Percentiles rank a stretch among this genome's conserved stretches.
Conservation (phyloP, 345 rosid genomes). For the Eucalyptus regnans region DNA sequence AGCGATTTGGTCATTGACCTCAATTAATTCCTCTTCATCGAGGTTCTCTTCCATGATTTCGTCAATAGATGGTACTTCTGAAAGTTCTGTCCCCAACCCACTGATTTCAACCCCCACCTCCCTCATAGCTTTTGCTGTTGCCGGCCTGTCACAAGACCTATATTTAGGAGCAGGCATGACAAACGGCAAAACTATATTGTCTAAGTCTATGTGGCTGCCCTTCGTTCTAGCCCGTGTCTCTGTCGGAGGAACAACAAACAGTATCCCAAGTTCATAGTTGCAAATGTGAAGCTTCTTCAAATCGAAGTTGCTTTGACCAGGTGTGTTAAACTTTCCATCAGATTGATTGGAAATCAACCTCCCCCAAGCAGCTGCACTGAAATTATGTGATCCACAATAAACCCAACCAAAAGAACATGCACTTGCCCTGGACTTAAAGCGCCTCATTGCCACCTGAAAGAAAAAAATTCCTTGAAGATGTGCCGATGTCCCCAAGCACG, state of each 20-base stretch:
- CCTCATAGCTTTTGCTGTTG: slow-evolving; percentile 66
- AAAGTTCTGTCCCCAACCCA: slow-evolving; percentile 14
- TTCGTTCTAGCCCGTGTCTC: slow-evolving; percentile 6
- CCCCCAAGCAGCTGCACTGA: slow-evolving; percentile 97
- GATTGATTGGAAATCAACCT: slow-evolving; percentile 30
- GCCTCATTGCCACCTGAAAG: slow-evolving; percentile 64
- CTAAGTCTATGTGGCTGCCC: slow-evolving; percentile 16
- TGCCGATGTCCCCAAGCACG: not conserved
- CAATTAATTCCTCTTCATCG: slow-evolving; percentile 43
- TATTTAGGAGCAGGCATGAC: slow-evolving; percentile 76
- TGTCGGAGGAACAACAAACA: slow-evolving; percentile 66
- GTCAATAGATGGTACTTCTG: slow-evolving; percentile 23
- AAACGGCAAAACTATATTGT: slow-evolving; percentile 62
- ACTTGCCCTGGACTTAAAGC: slow-evolving; percentile 36
- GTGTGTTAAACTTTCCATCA: slow-evolving; percentile 15
- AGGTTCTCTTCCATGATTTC: slow-evolving; percentile 32
- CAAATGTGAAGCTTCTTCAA: slow-evolving; percentile 47
- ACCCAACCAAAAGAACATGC: slow-evolving; percentile 75
- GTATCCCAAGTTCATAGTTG: slow-evolving; percentile 84
- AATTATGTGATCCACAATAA: slow-evolving; percentile 87
- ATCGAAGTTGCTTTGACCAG: slow-evolving; percentile 1
- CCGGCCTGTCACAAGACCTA: slow-evolving; percentile 53
- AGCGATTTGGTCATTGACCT: slow-evolving; percentile 16
- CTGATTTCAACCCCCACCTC: slow-evolving; percentile 38
- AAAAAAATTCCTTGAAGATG: not conserved